Evolutionary conservation across 306 rosid genomes (phyloP).

Genomic region (Lathyrus tuberosus): DNA sequence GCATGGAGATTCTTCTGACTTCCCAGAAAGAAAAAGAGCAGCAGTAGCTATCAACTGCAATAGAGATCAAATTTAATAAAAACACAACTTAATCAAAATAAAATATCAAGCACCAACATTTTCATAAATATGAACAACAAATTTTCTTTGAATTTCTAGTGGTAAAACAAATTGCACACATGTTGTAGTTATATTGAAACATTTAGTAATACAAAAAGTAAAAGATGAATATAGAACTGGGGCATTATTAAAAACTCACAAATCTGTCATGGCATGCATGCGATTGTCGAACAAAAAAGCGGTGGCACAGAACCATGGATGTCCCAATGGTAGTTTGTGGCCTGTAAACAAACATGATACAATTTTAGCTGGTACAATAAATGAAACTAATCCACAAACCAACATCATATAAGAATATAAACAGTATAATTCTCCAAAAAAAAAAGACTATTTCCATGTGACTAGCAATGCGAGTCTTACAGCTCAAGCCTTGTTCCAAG

Average conservation of each 20-base stretch:
- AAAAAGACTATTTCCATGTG: slow-evolving; percentile 8
- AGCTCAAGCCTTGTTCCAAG: slow-evolving; percentile 88
- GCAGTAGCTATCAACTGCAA: slow-evolving; percentile 95
- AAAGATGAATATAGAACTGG: slow-evolving; percentile 20
- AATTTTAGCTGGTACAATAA: slow-evolving; percentile 26
- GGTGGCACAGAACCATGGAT: slow-evolving; percentile 98
- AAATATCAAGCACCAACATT: slow-evolving; percentile 14
- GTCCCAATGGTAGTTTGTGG: slow-evolving; percentile 95
- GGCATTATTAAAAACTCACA: slow-evolving; percentile 59
- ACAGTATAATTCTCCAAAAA: not conserved
- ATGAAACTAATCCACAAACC: slow-evolving; percentile 7
- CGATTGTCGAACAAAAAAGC: slow-evolving; percentile 85
- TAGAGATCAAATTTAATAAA: slow-evolving; percentile 38
- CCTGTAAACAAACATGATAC: slow-evolving; percentile 56
- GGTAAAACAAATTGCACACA: not conserved
- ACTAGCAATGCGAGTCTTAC: slow-evolving; percentile 54
- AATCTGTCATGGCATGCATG: slow-evolving; percentile 98
- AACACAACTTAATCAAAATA: slow-evolving; percentile 10
- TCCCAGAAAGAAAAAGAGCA: slow-evolving; percentile 87
- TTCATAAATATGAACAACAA: slow-evolving; percentile 14
- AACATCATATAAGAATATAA: not conserved
- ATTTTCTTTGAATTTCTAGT: slow-evolving; percentile 26
- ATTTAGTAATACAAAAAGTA: slow-evolving; percentile 1
- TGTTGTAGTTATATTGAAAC: slow-evolving; percentile 4
- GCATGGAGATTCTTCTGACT: slow-evolving; percentile 90